phyloP scores from a whole-genome alignment of 2,329 filamentous ascomycete species.

The Chaetomium olivaceum region DNA sequence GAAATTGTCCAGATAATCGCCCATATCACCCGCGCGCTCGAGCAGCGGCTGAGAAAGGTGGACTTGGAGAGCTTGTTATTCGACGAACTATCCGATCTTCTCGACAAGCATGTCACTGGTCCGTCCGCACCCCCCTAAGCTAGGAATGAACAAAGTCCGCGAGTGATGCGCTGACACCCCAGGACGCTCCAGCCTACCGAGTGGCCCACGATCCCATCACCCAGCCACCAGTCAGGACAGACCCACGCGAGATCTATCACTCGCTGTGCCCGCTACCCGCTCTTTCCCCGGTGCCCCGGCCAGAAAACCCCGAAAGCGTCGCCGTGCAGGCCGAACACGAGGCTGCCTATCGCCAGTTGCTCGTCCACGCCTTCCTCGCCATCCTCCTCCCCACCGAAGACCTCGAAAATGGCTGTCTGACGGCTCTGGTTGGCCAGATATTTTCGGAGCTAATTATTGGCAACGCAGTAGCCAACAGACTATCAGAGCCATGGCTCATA shows the following conservation, averaged over 20 bases:
- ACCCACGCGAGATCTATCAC: slow-evolving; percentile 75
- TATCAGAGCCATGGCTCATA: slow-evolving; percentile 84
- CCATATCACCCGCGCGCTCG: slow-evolving; percentile 83
- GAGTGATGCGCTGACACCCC: slow-evolving; percentile 25
- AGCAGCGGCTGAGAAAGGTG: slow-evolving; percentile 79
- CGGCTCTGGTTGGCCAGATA: slow-evolving; percentile 80
- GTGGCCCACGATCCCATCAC: slow-evolving; percentile 61
- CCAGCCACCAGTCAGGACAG: slow-evolving; percentile 59
- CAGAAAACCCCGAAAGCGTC: slow-evolving; percentile 51
- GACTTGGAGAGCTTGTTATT: slow-evolving; percentile 81
- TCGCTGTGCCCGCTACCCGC: slow-evolving; percentile 78
- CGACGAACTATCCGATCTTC: slow-evolving; percentile 81
- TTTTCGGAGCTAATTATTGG: slow-evolving; percentile 88
- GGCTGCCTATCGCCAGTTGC: slow-evolving; percentile 77
- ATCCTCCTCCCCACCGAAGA: slow-evolving; percentile 90
- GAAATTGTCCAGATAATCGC: slow-evolving; percentile 90
- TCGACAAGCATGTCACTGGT: slow-evolving; percentile 82
- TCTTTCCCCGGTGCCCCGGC: slow-evolving; percentile 71
- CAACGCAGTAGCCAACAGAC: slow-evolving; percentile 74
- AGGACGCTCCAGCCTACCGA: slow-evolving; percentile 64
- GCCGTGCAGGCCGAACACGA: slow-evolving; percentile 74
- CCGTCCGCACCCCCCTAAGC: slow-evolving; percentile 15
- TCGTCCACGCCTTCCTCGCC: slow-evolving; percentile 80
- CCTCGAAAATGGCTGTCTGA: slow-evolving; percentile 81
- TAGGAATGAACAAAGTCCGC: not conserved